Conservation (phyloP, 1,284 basidiomycete species). For the Trichosporon coremiiforme region DNA sequence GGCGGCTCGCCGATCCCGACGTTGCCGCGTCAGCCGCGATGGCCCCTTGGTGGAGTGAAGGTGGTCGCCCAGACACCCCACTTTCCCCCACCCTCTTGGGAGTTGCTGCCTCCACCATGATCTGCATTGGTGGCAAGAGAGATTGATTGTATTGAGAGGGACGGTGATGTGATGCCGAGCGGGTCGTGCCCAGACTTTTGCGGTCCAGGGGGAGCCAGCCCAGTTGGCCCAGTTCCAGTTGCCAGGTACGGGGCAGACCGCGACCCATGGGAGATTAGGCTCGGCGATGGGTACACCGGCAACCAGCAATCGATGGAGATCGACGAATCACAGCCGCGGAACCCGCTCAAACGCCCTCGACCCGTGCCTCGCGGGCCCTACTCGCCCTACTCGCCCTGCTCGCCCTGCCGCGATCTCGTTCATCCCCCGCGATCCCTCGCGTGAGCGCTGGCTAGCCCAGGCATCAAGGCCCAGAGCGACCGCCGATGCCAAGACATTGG, state of each 20-base stretch:
- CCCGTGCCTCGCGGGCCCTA: constrained; percentile 6
- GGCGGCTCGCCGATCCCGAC: constrained; percentile 16
- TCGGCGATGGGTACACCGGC: not conserved
- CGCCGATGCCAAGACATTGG: constrained; percentile 10
- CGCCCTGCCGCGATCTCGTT: constrained; percentile 9
- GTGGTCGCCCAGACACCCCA: not conserved
- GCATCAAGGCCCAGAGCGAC: not conserved
- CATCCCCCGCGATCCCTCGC: not conserved
- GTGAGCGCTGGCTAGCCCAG: not conserved
- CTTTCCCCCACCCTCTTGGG: not conserved
- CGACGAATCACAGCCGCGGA: constrained; percentile 13
- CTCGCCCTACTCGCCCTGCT: not conserved
- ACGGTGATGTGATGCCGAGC: not conserved
- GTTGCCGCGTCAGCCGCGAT: constrained; percentile 16
- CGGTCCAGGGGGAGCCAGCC: not conserved
- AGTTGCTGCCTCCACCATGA: not conserved
- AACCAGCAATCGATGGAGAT: not conserved
- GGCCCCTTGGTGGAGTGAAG: not conserved
- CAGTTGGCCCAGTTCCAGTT: constrained; percentile 2
- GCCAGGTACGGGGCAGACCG: not conserved
- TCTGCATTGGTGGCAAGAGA: not conserved
- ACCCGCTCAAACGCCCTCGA: not conserved
- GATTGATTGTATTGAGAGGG: not conserved
- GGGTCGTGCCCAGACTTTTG: constrained; percentile 1
- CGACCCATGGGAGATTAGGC: constrained; percentile 5